phyloP scores from a whole-genome alignment of 768 basidiomycete species.

The Punctularia strigosozonata region DNA sequence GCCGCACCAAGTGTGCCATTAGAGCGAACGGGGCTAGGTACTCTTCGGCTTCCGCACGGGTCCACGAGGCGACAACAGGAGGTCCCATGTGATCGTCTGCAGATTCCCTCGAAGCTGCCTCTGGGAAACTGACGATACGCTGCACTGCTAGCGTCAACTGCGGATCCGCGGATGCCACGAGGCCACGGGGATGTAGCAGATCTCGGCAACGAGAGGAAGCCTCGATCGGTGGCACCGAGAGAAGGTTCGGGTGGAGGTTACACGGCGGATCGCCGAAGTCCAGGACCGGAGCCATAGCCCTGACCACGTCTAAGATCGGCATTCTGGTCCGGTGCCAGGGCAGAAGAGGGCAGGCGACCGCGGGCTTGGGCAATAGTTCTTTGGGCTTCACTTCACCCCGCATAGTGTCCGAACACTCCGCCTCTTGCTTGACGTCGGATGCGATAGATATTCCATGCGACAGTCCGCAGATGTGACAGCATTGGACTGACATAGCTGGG shows the following conservation, averaged over 20 bases:
- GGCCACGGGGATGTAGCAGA: constrained; percentile 5
- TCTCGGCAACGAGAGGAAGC: not conserved
- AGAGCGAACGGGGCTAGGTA: constrained; percentile 24
- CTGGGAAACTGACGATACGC: constrained; percentile 3
- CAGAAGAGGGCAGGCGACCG: too few species aligned
- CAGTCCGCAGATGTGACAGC: not conserved
- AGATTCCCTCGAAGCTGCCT: constrained; percentile 2
- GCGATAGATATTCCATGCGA: not conserved
- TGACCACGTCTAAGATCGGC: too few species aligned
- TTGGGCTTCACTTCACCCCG: too few species aligned
- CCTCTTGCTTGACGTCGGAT: not conserved
- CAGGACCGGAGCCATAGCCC: too few species aligned
- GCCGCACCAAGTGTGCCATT: constrained; percentile 20
- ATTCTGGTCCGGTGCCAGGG: too few species aligned
- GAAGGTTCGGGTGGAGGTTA: constrained; percentile 1
- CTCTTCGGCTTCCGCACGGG: constrained; percentile 12
- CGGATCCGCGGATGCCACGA: constrained; percentile 18
- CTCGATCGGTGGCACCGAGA: constrained; percentile 2
- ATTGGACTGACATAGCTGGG: not conserved
- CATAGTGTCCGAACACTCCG: too few species aligned
- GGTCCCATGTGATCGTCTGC: constrained; percentile 4
- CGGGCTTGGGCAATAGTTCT: too few species aligned
- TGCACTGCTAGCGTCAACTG: constrained; percentile 13
- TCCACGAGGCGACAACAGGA: not conserved
- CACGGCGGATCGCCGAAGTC: too few species aligned